A percentile compares a stretch with the other conserved stretches of the same genome.
Evolutionary conservation across 1,284 basidiomycete genomes (phyloP).

Genomic region (Puccinia horiana): DNA sequence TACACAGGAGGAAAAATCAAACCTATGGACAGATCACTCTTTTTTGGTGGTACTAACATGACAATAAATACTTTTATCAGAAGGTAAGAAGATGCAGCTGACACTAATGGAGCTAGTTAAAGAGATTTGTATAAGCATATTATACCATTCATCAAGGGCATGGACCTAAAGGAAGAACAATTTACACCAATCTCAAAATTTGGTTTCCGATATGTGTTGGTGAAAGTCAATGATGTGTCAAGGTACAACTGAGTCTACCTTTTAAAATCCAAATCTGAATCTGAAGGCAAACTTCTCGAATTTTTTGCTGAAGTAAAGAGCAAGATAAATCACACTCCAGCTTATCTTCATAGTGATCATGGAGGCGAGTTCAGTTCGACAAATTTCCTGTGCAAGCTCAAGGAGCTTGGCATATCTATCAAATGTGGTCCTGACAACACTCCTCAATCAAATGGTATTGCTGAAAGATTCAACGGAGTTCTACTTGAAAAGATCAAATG

Average conservation of each 20-base stretch:
- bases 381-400: neutral
- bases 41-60: too few relatives aligned
- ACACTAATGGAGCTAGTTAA: too few relatives aligned
- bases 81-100: too few relatives aligned
- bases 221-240: conserved; percentile 10
- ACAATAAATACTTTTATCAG: too few relatives aligned
- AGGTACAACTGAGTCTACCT: conserved; percentile 22
- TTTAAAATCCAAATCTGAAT: neutral
- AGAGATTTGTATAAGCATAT: too few relatives aligned
- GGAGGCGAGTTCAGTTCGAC: neutral
- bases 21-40: too few relatives aligned
- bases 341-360: neutral
- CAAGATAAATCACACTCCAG: neutral
- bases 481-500: neutral
- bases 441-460: conserved; percentile 11
- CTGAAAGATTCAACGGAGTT: neutral
- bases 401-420: neutral
- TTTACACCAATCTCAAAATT: neutral
- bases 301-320: neutral
- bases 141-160: too few relatives aligned
- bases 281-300: neutral
- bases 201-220: conserved; percentile 5
- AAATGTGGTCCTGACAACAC: neutral
- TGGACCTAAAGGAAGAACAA: too few relatives aligned
- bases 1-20: too few relatives aligned